phyloP scores from a whole-genome alignment of 2,329 filamentous ascomycete species.

The Botrytis deweyae region DNA sequence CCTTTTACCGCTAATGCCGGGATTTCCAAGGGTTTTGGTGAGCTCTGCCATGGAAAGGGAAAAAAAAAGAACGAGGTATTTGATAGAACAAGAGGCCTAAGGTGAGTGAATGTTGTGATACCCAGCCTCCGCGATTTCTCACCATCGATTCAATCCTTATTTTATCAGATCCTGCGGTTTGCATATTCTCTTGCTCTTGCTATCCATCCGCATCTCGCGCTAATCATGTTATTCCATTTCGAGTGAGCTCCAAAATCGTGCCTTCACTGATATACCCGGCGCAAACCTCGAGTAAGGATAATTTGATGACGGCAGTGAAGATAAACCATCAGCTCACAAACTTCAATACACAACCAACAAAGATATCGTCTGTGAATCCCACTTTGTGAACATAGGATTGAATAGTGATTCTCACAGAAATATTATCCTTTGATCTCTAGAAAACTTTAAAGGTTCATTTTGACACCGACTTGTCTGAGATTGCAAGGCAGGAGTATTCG shows the following conservation, averaged over 20 bases:
- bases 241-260: constrained; percentile 18
- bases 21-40: constrained; percentile 9
- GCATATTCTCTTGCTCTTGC: constrained; percentile 14
- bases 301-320: constrained; percentile 28
- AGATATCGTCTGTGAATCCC: not conserved
- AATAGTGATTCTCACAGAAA: not conserved
- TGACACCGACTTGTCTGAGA: constrained; percentile 12
- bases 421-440: not conserved
- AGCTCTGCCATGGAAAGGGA: constrained; percentile 6
- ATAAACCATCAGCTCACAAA: constrained; percentile 18
- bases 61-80: not conserved
- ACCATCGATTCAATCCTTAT: constrained; percentile 1
- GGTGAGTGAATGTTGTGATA: constrained; percentile 23
- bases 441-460: not conserved
- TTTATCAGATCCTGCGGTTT: constrained; percentile 15
- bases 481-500: not conserved
- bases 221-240: constrained; percentile 7
- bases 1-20: constrained; percentile 11
- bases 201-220: constrained; percentile 16
- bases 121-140: constrained; percentile 21
- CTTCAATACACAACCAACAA: not conserved
- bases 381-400: not conserved
- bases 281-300: constrained; percentile 23
- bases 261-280: constrained; percentile 24
- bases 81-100: constrained; percentile 2